These are phyloP conservation scores for Diplocarpon rosae DNA, from an alignment of 2,329 filamentous ascomycete genomes.

Conservation along the genomic window DNA sequence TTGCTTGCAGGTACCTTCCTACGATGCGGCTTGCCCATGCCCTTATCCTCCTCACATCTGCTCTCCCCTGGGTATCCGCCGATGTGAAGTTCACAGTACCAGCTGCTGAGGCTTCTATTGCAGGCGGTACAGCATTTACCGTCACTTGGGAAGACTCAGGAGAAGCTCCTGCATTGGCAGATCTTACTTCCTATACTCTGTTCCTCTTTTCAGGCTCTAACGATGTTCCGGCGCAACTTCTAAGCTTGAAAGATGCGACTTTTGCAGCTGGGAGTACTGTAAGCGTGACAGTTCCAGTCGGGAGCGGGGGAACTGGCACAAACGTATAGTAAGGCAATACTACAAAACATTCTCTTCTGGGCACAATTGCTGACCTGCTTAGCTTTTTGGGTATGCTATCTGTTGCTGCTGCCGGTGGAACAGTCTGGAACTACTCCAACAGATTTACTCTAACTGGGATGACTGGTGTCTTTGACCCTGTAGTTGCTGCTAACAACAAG, in stretches of 20 bases:
- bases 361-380: background rate
- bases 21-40: constrained; percentile 18
- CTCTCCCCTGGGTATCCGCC: constrained; percentile 4
- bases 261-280: constrained; percentile 18
- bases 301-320: constrained; percentile 18
- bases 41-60: constrained; percentile 10
- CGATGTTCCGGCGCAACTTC: constrained; percentile 34
- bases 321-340: constrained; percentile 27
- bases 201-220: constrained; percentile 52
- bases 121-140: constrained; percentile 38
- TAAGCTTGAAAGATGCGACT: constrained; percentile 29
- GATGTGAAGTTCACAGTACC: constrained; percentile 39
- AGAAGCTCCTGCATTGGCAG: constrained; percentile 35
- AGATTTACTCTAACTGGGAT: constrained; percentile 56
- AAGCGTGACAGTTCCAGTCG: constrained; percentile 21
- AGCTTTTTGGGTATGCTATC: constrained; percentile 51
- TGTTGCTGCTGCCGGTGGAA: constrained; percentile 40
- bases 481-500: constrained; percentile 28
- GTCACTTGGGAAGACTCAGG: constrained; percentile 47
- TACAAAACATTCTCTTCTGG: too few species aligned
- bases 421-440: constrained; percentile 46
- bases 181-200: constrained; percentile 44
- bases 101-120: constrained; percentile 37
- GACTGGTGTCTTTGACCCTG: constrained; percentile 45
- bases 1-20: constrained; percentile 10